These are phyloP conservation scores for Pseudotsuga menziesii DNA, from an alignment of 75 land plant genomes.

Conservation along the genomic window DNA sequence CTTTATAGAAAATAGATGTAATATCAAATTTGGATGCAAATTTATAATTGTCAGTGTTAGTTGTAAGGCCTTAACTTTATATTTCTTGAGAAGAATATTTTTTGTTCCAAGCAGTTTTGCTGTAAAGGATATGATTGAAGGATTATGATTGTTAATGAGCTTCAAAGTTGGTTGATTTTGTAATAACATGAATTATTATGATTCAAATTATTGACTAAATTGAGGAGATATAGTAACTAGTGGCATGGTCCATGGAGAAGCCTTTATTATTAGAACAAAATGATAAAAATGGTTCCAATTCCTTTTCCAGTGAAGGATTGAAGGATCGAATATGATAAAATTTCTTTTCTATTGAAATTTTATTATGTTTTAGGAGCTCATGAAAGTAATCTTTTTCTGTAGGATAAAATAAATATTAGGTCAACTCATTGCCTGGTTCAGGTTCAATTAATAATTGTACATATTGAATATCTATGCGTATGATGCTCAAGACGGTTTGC, in stretches of 20 bases:
- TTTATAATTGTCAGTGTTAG: too few relatives aligned
- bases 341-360: not conserved
- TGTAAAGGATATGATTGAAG: too few relatives aligned
- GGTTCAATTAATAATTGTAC: not conserved
- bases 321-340: not conserved
- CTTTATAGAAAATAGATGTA: too few relatives aligned
- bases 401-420: not conserved
- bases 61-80: too few relatives aligned
- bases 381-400: not conserved
- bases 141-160: too few relatives aligned
- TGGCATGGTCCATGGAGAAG: not conserved
- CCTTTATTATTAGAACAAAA: not conserved
- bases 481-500: not conserved
- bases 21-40: too few relatives aligned
- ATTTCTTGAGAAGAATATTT: too few relatives aligned
- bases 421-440: not conserved
- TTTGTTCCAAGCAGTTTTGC: too few relatives aligned
- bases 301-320: not conserved
- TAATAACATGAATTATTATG: too few relatives aligned
- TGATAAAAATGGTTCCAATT: not conserved
- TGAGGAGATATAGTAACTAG: not conserved
- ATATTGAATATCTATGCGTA: not conserved
- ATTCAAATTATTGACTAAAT: not conserved
- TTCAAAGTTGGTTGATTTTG: too few relatives aligned
- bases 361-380: not conserved